These are phyloP conservation scores for Salix dunnii DNA, from an alignment of 345 rosid species.

Conservation along the genomic window DNA sequence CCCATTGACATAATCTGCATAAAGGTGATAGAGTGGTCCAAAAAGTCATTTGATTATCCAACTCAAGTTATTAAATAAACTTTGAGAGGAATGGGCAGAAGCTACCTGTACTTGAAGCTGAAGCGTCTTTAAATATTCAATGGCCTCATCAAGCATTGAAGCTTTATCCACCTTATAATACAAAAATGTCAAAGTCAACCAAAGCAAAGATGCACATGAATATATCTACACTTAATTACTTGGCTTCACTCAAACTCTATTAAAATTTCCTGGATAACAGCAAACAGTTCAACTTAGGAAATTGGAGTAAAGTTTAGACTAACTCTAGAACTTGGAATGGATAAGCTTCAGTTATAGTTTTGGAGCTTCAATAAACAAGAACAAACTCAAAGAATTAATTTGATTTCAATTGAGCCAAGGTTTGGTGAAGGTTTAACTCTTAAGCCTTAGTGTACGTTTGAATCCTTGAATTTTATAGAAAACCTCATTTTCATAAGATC, in stretches of 20 bases:
- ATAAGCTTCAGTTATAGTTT: neutral
- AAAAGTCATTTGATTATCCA: slow-evolving; percentile 9
- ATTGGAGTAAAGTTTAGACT: neutral
- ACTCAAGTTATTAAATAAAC: neutral
- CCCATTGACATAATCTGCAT: slow-evolving; percentile 84
- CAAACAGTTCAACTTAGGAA: slow-evolving; percentile 5
- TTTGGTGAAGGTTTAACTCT: neutral
- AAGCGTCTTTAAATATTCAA: slow-evolving; percentile 81
- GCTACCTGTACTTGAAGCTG: slow-evolving; percentile 86
- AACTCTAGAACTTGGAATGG: neutral
- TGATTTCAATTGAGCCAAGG: neutral
- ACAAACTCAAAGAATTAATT: neutral
- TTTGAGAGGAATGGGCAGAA: slow-evolving; percentile 1
- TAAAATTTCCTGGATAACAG: neutral
- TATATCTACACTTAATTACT: slow-evolving; percentile 4
- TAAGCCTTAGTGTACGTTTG: neutral
- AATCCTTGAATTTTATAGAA: neutral
- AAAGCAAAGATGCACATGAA: slow-evolving; percentile 4
- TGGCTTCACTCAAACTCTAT: slow-evolving; percentile 1
- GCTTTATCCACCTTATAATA: slow-evolving; percentile 80
- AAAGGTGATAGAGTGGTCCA: slow-evolving; percentile 9
- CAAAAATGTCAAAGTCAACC: slow-evolving; percentile 22
- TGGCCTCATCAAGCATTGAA: slow-evolving; percentile 96
- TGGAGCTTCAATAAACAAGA: neutral
- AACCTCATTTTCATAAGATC: neutral